A percentile compares a stretch with the other conserved stretches of the same genome.
phyloP scores from a whole-genome alignment of 1,284 basidiomycete species.

The Cryptococcus amylolentus region DNA sequence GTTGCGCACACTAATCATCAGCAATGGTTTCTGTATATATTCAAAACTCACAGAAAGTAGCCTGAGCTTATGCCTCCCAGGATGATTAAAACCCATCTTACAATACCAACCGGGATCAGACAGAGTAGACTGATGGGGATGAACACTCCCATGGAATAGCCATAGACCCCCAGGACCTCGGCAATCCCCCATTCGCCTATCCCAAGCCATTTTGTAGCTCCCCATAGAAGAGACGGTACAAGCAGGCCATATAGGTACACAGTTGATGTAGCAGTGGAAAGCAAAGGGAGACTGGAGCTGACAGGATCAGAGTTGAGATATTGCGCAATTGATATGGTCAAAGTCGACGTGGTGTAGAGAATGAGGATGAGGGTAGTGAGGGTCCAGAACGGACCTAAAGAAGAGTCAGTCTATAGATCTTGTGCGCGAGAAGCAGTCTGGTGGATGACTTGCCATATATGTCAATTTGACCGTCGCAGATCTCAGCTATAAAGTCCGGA shows the following conservation, averaged over 20 bases:
- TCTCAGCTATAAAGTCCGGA: slow-evolving; percentile 50
- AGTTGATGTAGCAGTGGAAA: slow-evolving; percentile 73
- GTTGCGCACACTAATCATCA: slow-evolving; percentile 57
- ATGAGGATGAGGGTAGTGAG: slow-evolving; percentile 86
- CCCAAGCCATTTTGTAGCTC: slow-evolving; percentile 72
- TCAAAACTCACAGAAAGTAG: slow-evolving; percentile 63
- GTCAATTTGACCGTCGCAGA: slow-evolving; percentile 52
- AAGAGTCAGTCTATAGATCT: background rate
- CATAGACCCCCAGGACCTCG: slow-evolving; percentile 58
- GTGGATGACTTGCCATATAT: slow-evolving; percentile 48
- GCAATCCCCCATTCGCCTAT: slow-evolving; percentile 79
- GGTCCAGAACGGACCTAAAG: slow-evolving; percentile 84
- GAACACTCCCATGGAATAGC: slow-evolving; percentile 51
- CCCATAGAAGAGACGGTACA: slow-evolving; percentile 61
- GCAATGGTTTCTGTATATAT: background rate
- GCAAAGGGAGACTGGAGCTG: slow-evolving; percentile 65
- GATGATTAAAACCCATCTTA: slow-evolving; percentile 74
- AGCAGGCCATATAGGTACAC: slow-evolving; percentile 82
- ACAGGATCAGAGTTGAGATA: slow-evolving; percentile 60
- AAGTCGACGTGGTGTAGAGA: slow-evolving; percentile 84
- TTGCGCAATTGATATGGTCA: slow-evolving; percentile 73
- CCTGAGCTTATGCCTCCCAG: slow-evolving; percentile 71
- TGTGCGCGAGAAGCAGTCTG: no score
- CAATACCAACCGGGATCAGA: slow-evolving; percentile 70
- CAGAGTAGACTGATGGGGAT: slow-evolving; percentile 69